Base-by-base conservation (phyloP, 176 grass and related monocot species). In the Phyllostachys edulis region DNA sequence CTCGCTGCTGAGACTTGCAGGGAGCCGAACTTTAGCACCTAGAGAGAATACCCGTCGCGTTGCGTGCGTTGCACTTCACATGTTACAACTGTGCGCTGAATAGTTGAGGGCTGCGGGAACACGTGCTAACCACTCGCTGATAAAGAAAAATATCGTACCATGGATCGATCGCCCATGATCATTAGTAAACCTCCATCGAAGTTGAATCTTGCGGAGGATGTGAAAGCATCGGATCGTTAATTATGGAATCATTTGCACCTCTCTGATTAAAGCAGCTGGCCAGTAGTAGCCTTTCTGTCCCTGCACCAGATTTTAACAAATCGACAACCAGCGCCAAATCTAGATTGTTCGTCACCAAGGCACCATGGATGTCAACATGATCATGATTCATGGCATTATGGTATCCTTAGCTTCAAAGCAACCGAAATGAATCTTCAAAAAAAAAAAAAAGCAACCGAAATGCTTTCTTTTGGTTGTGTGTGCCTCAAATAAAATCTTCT, bases 341-440 rank as follows among this genome's bases (percentile, higher is more conserved):
- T 68, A 34, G 88, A 90, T 38, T 55, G 51, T 90, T 90, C 63
- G 7, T 9, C 45, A 51, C 68, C 45, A 62, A 63, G 59, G 20
- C 68, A 79, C 67, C 67, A 63, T 34, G 32, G 32, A 34, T 38
- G 38, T 36, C 67, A 24, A 50, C 73, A 42, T 73, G 74, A 60
- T 51, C 16, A 67, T 75, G 46, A 82, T 44, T 16, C 52, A 38
- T 26, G 38, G 46, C 63, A 86, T 82, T 49, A 57, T 75, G 50
- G 50, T 39, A 80, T 51, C 38, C 89, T 90, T 87, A 0, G 80
- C 84, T 84, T 87, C 67, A 84, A 90, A 84, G 89, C 84, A 84
- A 90, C 49, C 75, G 12, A 68, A 46, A 80, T 87, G 13, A 34
- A 34, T 34, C 32, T 34, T 34, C 29, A 34, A 34, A 34, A 1